These are phyloP conservation scores for Podaxis rugospora DNA, from an alignment of 768 basidiomycete species.

Conservation along the genomic window DNA sequence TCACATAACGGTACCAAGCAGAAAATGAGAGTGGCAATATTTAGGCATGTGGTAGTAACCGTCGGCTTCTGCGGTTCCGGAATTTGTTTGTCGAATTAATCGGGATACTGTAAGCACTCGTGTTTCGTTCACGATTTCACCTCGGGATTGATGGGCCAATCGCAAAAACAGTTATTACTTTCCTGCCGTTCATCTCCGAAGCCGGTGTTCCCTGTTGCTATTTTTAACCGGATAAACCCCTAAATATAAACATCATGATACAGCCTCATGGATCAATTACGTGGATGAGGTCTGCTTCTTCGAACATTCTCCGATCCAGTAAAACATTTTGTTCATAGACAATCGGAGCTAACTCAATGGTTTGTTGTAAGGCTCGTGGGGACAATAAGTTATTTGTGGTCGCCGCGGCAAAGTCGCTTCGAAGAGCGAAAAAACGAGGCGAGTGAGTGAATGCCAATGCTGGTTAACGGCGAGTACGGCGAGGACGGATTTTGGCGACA, in stretches of 20 bases:
- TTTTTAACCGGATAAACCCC: background rate
- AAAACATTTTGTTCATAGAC: background rate
- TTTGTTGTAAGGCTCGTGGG: background rate
- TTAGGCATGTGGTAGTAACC: background rate
- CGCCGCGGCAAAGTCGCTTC: background rate
- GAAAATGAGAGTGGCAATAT: background rate
- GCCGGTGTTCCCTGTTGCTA: background rate
- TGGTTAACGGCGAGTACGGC: no score
- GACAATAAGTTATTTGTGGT: background rate
- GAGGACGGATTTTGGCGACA: no score
- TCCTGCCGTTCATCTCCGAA: background rate
- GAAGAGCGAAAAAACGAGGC: background rate
- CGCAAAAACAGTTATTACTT: background rate
- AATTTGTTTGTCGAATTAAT: background rate
- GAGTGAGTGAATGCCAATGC: background rate
- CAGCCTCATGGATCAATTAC: background rate
- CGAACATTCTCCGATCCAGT: background rate
- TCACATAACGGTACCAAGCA: background rate
- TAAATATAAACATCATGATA: background rate
- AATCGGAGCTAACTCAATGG: background rate
- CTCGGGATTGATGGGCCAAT: background rate
- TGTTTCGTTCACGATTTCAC: background rate
- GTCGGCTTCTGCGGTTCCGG: constrained; percentile 1
- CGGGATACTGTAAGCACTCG: background rate
- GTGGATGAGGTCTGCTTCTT: background rate